Conservation (phyloP, 192 early-diverging fungal genomes). For the Coemansia sp. region DNA sequence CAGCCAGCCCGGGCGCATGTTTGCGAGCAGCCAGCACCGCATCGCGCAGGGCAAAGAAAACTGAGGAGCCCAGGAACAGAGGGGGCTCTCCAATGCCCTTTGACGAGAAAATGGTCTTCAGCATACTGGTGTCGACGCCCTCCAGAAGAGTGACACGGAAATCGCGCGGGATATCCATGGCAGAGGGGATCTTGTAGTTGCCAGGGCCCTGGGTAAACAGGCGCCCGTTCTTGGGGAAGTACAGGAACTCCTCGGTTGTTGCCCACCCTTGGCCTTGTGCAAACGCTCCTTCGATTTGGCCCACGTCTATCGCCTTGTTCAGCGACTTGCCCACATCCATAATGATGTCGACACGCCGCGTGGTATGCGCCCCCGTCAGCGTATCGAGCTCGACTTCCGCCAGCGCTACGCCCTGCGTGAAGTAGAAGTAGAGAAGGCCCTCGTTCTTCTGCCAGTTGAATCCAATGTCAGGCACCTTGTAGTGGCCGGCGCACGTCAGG, state of each 20-base stretch:
- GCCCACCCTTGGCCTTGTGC: conserved; percentile 83
- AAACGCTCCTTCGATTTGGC: conserved; percentile 90
- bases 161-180: conserved; percentile 79
- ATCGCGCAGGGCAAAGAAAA: conserved; percentile 78
- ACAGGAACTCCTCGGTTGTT: conserved; percentile 80
- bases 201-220: conserved; percentile 81
- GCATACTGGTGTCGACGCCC: conserved; percentile 52
- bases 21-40: conserved; percentile 73
- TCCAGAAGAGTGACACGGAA: conserved; percentile 71
- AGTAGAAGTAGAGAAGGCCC: conserved; percentile 77
- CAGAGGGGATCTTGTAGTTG: conserved; percentile 86
- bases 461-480: conserved; percentile 76
- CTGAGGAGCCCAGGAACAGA: conserved; percentile 75
- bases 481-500: conserved; percentile 82
- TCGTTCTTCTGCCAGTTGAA: conserved; percentile 71
- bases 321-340: conserved; percentile 87
- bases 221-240: conserved; percentile 68
- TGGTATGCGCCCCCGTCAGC: conserved; percentile 77
- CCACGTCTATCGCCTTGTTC: conserved; percentile 86
- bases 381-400: conserved; percentile 86
- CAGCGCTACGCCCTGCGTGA: conserved; percentile 78
- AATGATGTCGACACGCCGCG: conserved; percentile 69
- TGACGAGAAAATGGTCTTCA: conserved; percentile 75
- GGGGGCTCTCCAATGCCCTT: conserved; percentile 91
- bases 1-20: conserved; percentile 12